Base-by-base conservation (phyloP, 148 eudicot species). In the Nepenthes mirabilis region DNA sequence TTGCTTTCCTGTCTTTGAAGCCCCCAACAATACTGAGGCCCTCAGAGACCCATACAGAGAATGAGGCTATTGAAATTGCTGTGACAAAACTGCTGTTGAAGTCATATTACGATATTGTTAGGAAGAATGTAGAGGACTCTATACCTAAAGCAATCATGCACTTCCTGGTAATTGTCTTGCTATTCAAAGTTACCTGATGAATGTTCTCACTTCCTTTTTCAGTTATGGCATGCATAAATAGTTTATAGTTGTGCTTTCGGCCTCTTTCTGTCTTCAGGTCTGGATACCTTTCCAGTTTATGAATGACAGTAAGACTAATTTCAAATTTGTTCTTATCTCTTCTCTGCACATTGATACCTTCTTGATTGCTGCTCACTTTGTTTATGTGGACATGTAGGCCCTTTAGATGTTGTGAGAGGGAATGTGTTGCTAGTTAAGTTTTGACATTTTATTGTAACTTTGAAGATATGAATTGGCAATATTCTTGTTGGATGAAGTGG, bases 61-160 rank as follows among this genome's bases (percentile, higher is more conserved):
- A 59, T 14, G 84, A 79, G 47, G 63, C 76, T 34, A 33, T 79
- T 35, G 87, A 77, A 69, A 67, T 84, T 34, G 36, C 57, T n/a
- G 70, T 79, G 2, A 84, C 82, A 35, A 80, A 68, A 60, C 65
- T 79, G 55, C 72, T 85, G 6, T 63, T 85, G 65, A 67, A 72
- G 49, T 85, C 91, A 23, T 85, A 85, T 60, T 85, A 77, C 62
- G 78, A 82, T 55, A 80, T 85, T 47, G 91, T 85, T 33, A 67
- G 87, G 61, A 85, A 82, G 72, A 85, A 77, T 52, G 64, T 85
- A 54, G 75, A 85, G 54, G 91, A 85, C 67, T 74, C 64, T 34
- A 76, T 85, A 37, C 91, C 91, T 10, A 79, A 77, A 69, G 83
- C 82, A 35, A 71, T 85, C 43, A 85, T 85, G 87, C 81, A 82